Conservation (phyloP, 345 rosid species). For the Eutrema heterophyllum region DNA sequence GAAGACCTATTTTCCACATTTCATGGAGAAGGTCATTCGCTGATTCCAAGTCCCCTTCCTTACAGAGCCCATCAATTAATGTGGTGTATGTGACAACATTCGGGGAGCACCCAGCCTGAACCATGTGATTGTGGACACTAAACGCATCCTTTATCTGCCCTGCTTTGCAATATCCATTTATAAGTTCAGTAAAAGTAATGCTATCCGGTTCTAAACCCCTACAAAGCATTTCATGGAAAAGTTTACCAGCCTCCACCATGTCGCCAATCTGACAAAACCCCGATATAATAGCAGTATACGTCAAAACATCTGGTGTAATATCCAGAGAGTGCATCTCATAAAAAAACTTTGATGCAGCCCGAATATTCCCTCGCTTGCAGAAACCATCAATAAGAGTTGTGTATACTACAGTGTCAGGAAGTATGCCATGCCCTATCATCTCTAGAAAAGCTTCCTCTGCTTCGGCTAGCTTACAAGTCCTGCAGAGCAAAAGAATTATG, state of each 20-base stretch:
- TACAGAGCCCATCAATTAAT: slow-evolving; percentile 84
- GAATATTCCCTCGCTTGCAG: slow-evolving; percentile 53
- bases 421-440: slow-evolving; percentile 52
- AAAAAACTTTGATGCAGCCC: slow-evolving; percentile 50
- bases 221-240: slow-evolving; percentile 56
- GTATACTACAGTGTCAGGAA: slow-evolving; percentile 63
- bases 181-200: slow-evolving; percentile 68
- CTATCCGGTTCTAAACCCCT: slow-evolving; percentile 67
- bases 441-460: slow-evolving; percentile 61
- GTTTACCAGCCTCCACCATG: slow-evolving; percentile 57
- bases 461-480: slow-evolving; percentile 45
- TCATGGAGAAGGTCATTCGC: slow-evolving; percentile 92
- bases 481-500: slow-evolving; percentile 56
- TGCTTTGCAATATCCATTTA: slow-evolving; percentile 82
- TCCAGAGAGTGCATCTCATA: slow-evolving; percentile 49
- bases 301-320: slow-evolving; percentile 58
- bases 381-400: slow-evolving; percentile 82
- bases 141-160: slow-evolving; percentile 71
- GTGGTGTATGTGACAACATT: slow-evolving; percentile 83
- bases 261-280: slow-evolving; percentile 68
- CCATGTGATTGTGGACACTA: slow-evolving; percentile 77
- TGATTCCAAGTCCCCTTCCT: slow-evolving; percentile 67
- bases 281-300: slow-evolving; percentile 68
- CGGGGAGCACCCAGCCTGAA: slow-evolving; percentile 56
- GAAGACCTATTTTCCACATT: slow-evolving; percentile 72